Evolutionary conservation across 2,329 filamentous ascomycete genomes (phyloP), one percentile per base, ranked within the genome.

Genomic region (Chaetomium strumarium): DNA sequence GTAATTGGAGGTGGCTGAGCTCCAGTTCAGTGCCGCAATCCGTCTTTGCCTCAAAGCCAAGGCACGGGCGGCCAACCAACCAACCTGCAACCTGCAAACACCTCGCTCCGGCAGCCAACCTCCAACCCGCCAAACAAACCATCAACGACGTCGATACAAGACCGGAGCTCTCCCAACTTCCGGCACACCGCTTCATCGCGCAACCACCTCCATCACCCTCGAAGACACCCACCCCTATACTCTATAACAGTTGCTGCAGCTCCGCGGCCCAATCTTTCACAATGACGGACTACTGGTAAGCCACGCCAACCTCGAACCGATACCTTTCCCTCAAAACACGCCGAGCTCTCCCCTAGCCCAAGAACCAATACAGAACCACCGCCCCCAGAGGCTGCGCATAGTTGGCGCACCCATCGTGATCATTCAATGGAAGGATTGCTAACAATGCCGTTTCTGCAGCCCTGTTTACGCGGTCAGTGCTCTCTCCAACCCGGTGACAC

Each of bases 381-480:
- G 9, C 4, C 12, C 14, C 9, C 29, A 3, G 40, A 11, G 19
- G 13, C 14, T n/a, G 20, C 41, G 2, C 46, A 41, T 46, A 36
- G 4, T 17, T 17, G 38, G 29, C 30, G 17, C 38, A 49, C 17
- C 19, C 29, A 5, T 19, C 1, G 12, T 30, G 19, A 24, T 7
- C 24, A 24, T 24, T 41, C 10, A 7, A 55, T 52, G 37, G 19
- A 44, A 20, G 8, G 31, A 36, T 46, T 51, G 70, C 79, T 82
- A 70, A 83, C 69, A 49, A 57, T 58, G 42, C 52, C 44, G 55
- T 55, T 60, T 53, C 46, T 69, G 59, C 66, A 99, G 92, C 80
- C 92, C 92, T 77, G 92, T 95, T 69, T 99, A 97, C 80, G 90
- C 93, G 82, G 93, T 97, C 84, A 90, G 92, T 96, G 67, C 60